phyloP scores from a whole-genome alignment of 2,329 filamentous ascomycete genomes.

The Mollisia scopiformis region DNA sequence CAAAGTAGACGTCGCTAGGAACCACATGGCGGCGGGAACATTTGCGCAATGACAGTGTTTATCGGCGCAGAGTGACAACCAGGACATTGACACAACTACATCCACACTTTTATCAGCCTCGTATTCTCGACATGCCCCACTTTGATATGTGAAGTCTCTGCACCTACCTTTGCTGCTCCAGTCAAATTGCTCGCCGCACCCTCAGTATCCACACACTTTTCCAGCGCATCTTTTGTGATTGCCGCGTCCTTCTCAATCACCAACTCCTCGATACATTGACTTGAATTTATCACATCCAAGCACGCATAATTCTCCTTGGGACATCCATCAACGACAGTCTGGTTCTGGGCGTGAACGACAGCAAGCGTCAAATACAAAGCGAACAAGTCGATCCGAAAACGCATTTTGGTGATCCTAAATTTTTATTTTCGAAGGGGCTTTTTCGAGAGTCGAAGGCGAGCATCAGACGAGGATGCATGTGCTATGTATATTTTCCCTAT shows the following conservation, averaged over 20 bases:
- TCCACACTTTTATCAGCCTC: neutral
- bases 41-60: slow-evolving; percentile 13
- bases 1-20: neutral
- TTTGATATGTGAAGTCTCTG: neutral
- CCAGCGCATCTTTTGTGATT: slow-evolving; percentile 14
- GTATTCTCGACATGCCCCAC: neutral
- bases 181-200: slow-evolving; percentile 12
- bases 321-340: neutral
- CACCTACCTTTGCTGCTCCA: slow-evolving; percentile 17
- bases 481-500: neutral
- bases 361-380: neutral
- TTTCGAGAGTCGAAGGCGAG: neutral
- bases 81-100: slow-evolving; percentile 17
- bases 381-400: neutral
- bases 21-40: slow-evolving; percentile 18
- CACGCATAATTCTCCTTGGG: slow-evolving; percentile 4
- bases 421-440: neutral
- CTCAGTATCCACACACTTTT: slow-evolving; percentile 15
- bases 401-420: neutral
- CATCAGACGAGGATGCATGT: too few relatives aligned
- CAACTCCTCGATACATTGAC: slow-evolving; percentile 17
- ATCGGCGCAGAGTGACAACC: slow-evolving; percentile 22
- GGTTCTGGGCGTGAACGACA: slow-evolving; percentile 4
- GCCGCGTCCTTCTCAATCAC: slow-evolving; percentile 4
- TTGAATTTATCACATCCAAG: slow-evolving; percentile 14